Conservation (phyloP, 345 rosid species). For the Xanthoceras sorbifolium region DNA sequence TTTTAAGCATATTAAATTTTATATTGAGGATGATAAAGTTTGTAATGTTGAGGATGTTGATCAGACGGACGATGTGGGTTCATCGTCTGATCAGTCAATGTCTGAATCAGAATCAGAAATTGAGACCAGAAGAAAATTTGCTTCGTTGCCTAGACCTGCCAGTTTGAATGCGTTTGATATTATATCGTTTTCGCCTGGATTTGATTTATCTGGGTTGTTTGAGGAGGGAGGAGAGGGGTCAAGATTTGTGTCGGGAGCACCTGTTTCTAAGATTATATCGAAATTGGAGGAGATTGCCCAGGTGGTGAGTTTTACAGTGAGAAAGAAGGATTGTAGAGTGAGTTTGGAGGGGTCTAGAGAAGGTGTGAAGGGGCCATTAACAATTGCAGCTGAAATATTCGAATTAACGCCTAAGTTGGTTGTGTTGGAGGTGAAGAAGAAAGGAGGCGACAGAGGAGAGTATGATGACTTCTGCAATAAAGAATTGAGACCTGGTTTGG, state of each 20-base stretch:
- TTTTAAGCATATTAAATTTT: conserved; percentile 62
- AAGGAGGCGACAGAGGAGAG: conserved; percentile 78
- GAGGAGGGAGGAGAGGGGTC: conserved; percentile 68
- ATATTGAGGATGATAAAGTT: conserved; percentile 52
- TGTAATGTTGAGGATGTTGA: conserved; percentile 41
- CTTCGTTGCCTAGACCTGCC: conserved; percentile 54
- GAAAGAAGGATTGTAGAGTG: conserved; percentile 78
- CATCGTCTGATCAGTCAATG: conserved; percentile 43
- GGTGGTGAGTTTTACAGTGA: conserved; percentile 65
- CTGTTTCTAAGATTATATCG: conserved; percentile 59
- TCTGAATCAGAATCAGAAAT: conserved; percentile 57
- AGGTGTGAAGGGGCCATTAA: conserved; percentile 63
- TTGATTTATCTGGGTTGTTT: conserved; percentile 67
- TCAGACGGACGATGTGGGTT: conserved; percentile 37
- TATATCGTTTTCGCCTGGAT: conserved; percentile 75
- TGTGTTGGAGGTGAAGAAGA: conserved; percentile 86
- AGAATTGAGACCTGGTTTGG: conserved; percentile 73
- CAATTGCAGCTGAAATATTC: conserved; percentile 67
- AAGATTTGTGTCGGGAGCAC: conserved; percentile 61
- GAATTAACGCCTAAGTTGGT: conserved; percentile 64
- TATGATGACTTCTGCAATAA: conserved; percentile 75
- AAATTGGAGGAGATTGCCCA: conserved; percentile 75
- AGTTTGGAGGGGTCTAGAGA: conserved; percentile 69
- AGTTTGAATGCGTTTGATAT: conserved; percentile 75
- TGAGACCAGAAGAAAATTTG: conserved; percentile 26